A percentile compares a stretch with the other conserved stretches of the same genome.
These are phyloP conservation scores for Pseudocercospora pini-densiflorae DNA, from an alignment of 2,329 filamentous ascomycete species.

Conservation along the genomic window DNA sequence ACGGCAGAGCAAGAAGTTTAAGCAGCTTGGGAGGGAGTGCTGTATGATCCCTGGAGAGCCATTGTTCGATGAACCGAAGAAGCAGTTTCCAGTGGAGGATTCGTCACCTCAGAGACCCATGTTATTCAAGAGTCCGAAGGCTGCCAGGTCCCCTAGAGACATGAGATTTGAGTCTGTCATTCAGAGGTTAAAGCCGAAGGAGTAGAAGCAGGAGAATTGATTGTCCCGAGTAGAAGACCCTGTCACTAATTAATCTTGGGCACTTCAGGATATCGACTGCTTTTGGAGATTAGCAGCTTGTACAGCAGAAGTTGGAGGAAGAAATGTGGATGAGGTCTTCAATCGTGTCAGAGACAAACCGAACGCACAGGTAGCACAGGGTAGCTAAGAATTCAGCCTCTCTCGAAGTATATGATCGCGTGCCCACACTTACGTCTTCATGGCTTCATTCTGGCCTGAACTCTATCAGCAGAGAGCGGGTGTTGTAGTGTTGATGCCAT, in stretches of 20 bases:
- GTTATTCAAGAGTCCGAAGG: neutral
- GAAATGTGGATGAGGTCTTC: no score
- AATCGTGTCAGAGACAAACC: no score
- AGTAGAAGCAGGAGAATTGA: neutral
- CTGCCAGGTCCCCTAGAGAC: neutral
- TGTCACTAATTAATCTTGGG: neutral
- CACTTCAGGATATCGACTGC: neutral
- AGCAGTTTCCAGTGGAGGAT: neutral
- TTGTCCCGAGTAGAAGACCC: neutral
- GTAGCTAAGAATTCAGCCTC: neutral
- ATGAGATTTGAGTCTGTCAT: neutral
- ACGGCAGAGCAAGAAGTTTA: conserved; percentile 21
- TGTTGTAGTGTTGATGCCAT: conserved; percentile 1
- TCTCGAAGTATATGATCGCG: neutral
- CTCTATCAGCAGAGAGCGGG: neutral
- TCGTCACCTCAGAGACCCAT: neutral
- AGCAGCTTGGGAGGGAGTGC: conserved; percentile 23
- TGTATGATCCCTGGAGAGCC: conserved; percentile 19
- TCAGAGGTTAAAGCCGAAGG: neutral
- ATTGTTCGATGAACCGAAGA: neutral
- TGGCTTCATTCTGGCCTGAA: neutral
- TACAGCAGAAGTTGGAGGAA: no score
- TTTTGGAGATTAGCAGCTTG: no score
- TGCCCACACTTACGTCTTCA: neutral
- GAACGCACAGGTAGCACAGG: no score